Percentiles rank a stretch among this genome's conserved stretches.
These are phyloP conservation scores for Amanita inopinata DNA, from an alignment of 768 basidiomycete genomes.

Conservation along the genomic window DNA sequence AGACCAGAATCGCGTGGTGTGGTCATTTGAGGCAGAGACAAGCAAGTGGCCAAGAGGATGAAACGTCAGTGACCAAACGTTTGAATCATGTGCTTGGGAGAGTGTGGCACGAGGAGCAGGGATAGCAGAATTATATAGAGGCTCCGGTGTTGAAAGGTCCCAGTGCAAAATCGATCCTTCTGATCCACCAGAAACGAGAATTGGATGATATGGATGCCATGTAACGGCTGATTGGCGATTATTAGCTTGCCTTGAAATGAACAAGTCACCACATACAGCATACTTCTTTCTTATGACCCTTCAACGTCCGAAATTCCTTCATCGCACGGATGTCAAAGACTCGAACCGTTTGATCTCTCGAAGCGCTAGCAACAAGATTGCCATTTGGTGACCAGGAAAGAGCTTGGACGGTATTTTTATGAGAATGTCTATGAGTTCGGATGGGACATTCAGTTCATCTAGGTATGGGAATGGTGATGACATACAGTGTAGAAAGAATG, in stretches of 20 bases:
- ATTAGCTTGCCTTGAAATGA: neutral
- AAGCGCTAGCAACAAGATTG: conserved; percentile 88
- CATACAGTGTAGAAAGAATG: conserved; percentile 82
- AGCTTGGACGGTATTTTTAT: conserved; percentile 95
- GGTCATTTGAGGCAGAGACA: conserved; percentile 92
- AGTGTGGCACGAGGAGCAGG: conserved; percentile 70
- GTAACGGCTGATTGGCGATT: conserved; percentile 52
- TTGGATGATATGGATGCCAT: conserved; percentile 92
- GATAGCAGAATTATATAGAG: conserved; percentile 29
- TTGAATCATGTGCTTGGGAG: conserved; percentile 95
- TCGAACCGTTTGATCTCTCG: conserved; percentile 88
- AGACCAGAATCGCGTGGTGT: conserved; percentile 98
- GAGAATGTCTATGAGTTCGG: conserved; percentile 65
- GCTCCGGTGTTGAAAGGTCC: conserved; percentile 68
- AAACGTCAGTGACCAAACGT: conserved; percentile 92
- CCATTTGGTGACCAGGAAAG: conserved; percentile 92
- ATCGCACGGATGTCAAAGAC: conserved; percentile 98
- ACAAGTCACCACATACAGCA: conserved; percentile 56
- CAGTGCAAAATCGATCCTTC: conserved; percentile 94
- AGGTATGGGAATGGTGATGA: conserved; percentile 6
- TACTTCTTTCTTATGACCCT: conserved; percentile 97
- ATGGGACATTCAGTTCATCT: neutral
- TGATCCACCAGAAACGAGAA: conserved; percentile 89
- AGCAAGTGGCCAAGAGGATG: conserved; percentile 95
- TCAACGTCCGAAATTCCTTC: conserved; percentile 87